Evolutionary conservation across 805 yeast genomes (phyloP).

Genomic region (Barnettozyma sucrosica): DNA sequence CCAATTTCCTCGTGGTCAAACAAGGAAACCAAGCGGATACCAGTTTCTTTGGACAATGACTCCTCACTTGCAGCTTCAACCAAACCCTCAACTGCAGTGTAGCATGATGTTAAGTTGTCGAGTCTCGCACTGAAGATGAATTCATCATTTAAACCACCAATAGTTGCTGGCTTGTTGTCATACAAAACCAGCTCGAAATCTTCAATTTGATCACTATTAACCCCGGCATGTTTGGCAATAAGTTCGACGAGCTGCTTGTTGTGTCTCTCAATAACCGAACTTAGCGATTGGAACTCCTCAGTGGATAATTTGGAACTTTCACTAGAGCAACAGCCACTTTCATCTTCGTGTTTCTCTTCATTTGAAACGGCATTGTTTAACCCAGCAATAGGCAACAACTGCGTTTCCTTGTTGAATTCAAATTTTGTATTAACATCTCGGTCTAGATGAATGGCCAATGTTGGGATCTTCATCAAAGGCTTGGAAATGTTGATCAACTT

Average conservation of each 20-base stretch:
- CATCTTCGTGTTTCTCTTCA: slow-evolving; percentile 14
- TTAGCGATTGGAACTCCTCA: slow-evolving; percentile 59
- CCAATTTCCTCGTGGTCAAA: slow-evolving; percentile 98
- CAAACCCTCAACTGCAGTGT: slow-evolving; percentile 68
- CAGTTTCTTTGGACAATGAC: slow-evolving; percentile 40
- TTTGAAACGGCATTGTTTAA: slow-evolving; percentile 33
- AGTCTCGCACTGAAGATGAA: slow-evolving; percentile 87
- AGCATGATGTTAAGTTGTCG: slow-evolving; percentile 88
- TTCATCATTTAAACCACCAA: slow-evolving; percentile 90
- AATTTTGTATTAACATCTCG: slow-evolving; percentile 72
- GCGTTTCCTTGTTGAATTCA: slow-evolving; percentile 85
- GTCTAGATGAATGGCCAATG: slow-evolving; percentile 87
- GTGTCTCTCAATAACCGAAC: slow-evolving; percentile 67
- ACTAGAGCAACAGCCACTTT: slow-evolving; percentile 40
- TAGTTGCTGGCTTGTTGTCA: slow-evolving; percentile 75
- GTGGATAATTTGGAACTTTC: slow-evolving; percentile 43
- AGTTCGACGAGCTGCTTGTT: slow-evolving; percentile 61
- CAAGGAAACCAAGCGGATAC: slow-evolving; percentile 69
- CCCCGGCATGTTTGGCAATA: slow-evolving; percentile 59
- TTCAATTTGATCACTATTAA: slow-evolving; percentile 54
- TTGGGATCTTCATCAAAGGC: slow-evolving; percentile 87
- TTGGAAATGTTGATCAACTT: slow-evolving; percentile 71
- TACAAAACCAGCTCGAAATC: slow-evolving; percentile 85
- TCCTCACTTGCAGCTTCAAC: slow-evolving; percentile 42
- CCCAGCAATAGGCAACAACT: slow-evolving; percentile 83